A percentile compares a stretch with the other conserved stretches of the same genome.
Conservation (phyloP, 768 basidiomycete genomes). For the Rhodotorula sphaerocarpa region DNA sequence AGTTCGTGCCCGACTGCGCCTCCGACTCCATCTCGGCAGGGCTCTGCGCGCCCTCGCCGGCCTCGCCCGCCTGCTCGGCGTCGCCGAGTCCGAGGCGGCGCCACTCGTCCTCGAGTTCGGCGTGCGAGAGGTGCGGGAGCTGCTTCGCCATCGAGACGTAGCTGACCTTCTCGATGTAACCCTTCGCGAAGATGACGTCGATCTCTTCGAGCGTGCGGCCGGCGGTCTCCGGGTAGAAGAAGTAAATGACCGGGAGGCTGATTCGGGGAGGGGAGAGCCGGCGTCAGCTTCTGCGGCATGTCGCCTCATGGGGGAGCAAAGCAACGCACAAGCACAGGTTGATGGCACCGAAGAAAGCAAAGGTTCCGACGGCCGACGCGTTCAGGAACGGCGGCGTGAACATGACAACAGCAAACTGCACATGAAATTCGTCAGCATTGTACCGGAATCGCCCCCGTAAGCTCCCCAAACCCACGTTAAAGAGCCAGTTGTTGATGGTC, state of each 20-base stretch:
- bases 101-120: neutral
- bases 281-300: slow-evolving; percentile 16
- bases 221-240: slow-evolving; percentile 27
- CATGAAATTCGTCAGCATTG: slow-evolving; percentile 5
- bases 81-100: too few species aligned
- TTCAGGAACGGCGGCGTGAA: slow-evolving; percentile 19
- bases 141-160: slow-evolving; percentile 21
- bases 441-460: slow-evolving; percentile 46
- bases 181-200: slow-evolving; percentile 39
- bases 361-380: neutral
- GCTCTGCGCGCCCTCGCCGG: too few species aligned
- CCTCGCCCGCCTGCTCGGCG: too few species aligned
- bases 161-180: slow-evolving; percentile 34
- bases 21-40: too few species aligned
- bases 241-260: slow-evolving; percentile 21
- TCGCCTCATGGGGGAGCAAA: neutral
- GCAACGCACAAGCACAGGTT: slow-evolving; percentile 21
- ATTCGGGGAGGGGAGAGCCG: slow-evolving; percentile 22
- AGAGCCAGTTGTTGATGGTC: slow-evolving; percentile 45
- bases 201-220: slow-evolving; percentile 36
- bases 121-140: slow-evolving; percentile 4
- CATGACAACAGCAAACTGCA: slow-evolving; percentile 2
- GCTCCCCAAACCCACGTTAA: slow-evolving; percentile 38
- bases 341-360: neutral
- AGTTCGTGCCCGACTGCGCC: too few species aligned